Conservation (phyloP, 208 protist genomes). For the Crithidia fasciculata region DNA sequence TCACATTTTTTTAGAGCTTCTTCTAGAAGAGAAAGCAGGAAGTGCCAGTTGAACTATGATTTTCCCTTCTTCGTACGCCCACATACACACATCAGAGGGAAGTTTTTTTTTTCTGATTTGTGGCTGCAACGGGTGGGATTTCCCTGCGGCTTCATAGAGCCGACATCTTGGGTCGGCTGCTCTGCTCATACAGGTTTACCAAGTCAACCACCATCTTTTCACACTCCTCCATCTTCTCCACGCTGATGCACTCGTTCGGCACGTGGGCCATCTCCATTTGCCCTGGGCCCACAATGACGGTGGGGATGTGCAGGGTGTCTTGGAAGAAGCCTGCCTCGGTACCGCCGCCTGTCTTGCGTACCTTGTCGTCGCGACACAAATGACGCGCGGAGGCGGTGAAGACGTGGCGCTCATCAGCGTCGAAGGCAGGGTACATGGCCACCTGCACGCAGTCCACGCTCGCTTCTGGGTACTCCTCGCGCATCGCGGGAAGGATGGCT, state of each 20-base stretch:
- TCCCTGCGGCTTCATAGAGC: neutral
- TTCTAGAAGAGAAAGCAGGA: too few species aligned
- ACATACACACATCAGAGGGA: neutral
- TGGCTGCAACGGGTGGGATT: neutral
- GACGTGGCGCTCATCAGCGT: slow-evolving; percentile 27
- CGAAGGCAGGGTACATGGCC: slow-evolving; percentile 22
- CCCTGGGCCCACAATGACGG: slow-evolving; percentile 41
- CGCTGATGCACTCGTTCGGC: slow-evolving; percentile 36
- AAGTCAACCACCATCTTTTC: slow-evolving; percentile 11
- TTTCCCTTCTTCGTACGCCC: too few species aligned
- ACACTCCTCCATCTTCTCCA: slow-evolving; percentile 25
- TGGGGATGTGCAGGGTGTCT: slow-evolving; percentile 37
- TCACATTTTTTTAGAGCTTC: too few species aligned
- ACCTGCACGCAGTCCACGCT: slow-evolving; percentile 18
- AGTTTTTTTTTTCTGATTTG: too few species aligned
- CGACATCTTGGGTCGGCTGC: neutral
- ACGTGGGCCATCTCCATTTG: slow-evolving; percentile 34
- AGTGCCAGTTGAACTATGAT: too few species aligned
- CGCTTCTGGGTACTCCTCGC: slow-evolving; percentile 34
- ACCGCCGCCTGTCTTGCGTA: slow-evolving; percentile 27
- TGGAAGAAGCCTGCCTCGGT: slow-evolving; percentile 62
- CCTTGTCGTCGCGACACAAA: neutral
- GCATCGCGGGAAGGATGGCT: slow-evolving; percentile 34
- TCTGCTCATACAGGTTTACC: neutral
- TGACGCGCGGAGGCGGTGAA: slow-evolving; percentile 35